Base-by-base conservation (phyloP, 306 rosid species). In the Fragaria vesca region DNA sequence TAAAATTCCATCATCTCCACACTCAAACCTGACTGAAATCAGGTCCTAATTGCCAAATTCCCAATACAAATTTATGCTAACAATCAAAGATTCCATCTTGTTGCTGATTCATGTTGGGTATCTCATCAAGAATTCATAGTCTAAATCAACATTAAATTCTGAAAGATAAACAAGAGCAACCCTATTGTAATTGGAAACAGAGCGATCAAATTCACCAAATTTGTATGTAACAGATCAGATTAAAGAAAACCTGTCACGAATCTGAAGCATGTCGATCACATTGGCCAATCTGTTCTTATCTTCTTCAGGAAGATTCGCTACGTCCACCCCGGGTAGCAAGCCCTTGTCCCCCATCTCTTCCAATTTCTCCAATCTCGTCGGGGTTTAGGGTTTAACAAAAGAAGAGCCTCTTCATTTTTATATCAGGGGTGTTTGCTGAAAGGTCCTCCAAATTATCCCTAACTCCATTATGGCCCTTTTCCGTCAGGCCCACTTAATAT, bases 241-340 rank as follows among this genome's bases (percentile, higher is more conserved):
- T 8, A 46, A 7, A 54, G 20, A n/a, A 17, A 80, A 91, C 97
- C 97, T 91, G 87, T 93, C 98, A 34, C 92, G 91, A 40, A 82
- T 70, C 83, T 90, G 97, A 69, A 89, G 91, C 57, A 87, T 87
- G 10, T 89, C 90, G 26, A 84, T 86, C 71, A 86, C 77, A 81
- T 85, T 21, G 34, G 94, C 69, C 93, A 93, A 83, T 87, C 77
- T 87, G 38, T 76, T 72, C 87, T 81, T 76, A 34, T 90, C 98
- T 80, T 89, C 93, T 13, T 83, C 93, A 12, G 91, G 82, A 79
- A 90, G 86, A 84, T 81, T 78, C 2, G 81, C 84, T 78, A 87
- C 48, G 43, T 89, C 88, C 11, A 80, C 86, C 24, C 67, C 68
- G 9, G 77, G 87, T 15, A 87, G 61, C 78, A 84, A 77, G 79